Percentiles rank a stretch among this genome's conserved stretches.
These are phyloP conservation scores for Ascochyta viciae-villosae DNA, from an alignment of 2,329 filamentous ascomycete species.

Conservation along the genomic window DNA sequence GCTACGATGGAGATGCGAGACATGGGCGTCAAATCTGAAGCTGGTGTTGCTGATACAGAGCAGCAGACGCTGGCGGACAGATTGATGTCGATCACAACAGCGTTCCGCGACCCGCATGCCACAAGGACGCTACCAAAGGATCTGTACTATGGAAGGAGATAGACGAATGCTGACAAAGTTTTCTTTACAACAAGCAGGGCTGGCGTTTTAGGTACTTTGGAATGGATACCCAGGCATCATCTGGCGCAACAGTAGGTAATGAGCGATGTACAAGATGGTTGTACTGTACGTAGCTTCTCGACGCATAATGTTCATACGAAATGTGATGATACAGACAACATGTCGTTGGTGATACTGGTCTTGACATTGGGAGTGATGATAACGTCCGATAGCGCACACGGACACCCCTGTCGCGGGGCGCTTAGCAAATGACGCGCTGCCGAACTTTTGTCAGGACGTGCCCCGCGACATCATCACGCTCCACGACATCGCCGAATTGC, in stretches of 20 bases:
- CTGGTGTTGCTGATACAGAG: slow-evolving; percentile 47
- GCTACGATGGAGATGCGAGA: slow-evolving; percentile 40
- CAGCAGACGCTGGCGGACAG: slow-evolving; percentile 52
- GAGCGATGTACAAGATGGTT: too few species aligned
- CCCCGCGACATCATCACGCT: slow-evolving; percentile 5
- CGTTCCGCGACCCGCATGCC: slow-evolving; percentile 36
- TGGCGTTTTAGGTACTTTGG: slow-evolving; percentile 10
- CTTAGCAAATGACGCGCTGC: slow-evolving; percentile 35
- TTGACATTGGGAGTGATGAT: neutral
- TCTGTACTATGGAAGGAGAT: slow-evolving; percentile 22
- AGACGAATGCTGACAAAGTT: neutral
- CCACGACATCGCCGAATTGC: slow-evolving; percentile 5
- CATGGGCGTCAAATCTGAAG: slow-evolving; percentile 43
- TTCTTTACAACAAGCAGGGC: neutral
- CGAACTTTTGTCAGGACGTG: slow-evolving; percentile 23
- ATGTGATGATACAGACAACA: neutral
- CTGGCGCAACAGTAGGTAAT: neutral
- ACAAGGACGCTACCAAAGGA: slow-evolving; percentile 20
- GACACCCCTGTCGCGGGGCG: slow-evolving; percentile 9
- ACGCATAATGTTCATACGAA: slow-evolving; percentile 2
- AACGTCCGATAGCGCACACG: slow-evolving; percentile 25
- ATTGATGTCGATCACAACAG: slow-evolving; percentile 41
- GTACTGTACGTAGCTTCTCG: neutral
- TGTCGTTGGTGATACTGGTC: neutral
- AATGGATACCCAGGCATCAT: slow-evolving; percentile 22